Conservation (phyloP, 148 eudicot genomes). For the Pharnaceum exiguum region DNA sequence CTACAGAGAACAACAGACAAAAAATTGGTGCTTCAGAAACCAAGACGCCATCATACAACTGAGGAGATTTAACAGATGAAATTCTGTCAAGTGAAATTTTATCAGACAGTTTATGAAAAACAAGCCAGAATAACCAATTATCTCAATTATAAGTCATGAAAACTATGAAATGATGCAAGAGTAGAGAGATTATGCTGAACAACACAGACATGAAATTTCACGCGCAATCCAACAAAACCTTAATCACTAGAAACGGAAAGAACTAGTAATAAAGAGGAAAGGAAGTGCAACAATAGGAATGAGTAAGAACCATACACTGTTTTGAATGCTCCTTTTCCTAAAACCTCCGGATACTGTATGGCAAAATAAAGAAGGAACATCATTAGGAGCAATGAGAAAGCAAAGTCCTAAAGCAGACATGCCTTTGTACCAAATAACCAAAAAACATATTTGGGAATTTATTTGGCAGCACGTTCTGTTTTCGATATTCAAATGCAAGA, state of each 20-base stretch:
- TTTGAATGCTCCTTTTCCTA: slow-evolving; percentile 91
- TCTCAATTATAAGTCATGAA: background rate
- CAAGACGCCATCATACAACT: background rate
- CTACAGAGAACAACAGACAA: slow-evolving; percentile 43
- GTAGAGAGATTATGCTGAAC: background rate
- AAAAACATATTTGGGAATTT: too few relatives aligned
- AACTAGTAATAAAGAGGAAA: background rate
- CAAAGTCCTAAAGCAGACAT: background rate
- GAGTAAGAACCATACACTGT: slow-evolving; percentile 64
- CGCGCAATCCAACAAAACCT: background rate
- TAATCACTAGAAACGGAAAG: background rate
- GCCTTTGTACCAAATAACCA: too few relatives aligned
- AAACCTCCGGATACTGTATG: slow-evolving; percentile 66
- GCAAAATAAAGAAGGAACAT: slow-evolving; percentile 5
- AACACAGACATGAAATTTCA: too few relatives aligned
- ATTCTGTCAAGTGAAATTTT: background rate
- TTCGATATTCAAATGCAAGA: too few relatives aligned
- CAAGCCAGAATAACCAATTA: too few relatives aligned
- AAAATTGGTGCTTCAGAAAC: background rate
- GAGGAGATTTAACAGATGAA: background rate
- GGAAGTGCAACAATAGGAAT: background rate
- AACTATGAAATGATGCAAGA: background rate
- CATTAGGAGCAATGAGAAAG: slow-evolving; percentile 2
- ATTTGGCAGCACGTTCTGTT: too few relatives aligned
- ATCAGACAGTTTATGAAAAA: background rate